Evolutionary conservation across 1,284 basidiomycete species (phyloP), one percentile per base, ranked within the genome.

Genomic region (Ganoderma boninense): DNA sequence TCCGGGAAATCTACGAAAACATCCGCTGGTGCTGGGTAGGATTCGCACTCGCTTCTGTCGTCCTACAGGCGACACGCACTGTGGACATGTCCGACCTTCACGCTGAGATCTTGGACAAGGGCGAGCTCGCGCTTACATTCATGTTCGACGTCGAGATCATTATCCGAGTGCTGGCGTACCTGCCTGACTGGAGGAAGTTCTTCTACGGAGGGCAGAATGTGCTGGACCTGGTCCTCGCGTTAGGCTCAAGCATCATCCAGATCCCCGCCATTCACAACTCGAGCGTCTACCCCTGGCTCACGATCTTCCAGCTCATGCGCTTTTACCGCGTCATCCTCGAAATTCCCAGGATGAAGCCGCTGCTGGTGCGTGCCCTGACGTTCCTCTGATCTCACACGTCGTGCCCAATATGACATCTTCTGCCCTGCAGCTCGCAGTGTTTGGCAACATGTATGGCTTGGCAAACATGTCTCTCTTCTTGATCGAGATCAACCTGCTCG

Each of bases 251-350:
- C 52, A 84, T 98, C 77, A 96, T 98, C 44, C 95, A 98, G 80
- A 92, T 98, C 54, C 97, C 97, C 0, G 85, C 79, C 14, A 92
- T 99, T 49, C 86, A 87, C 65, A 74, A 87, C 40, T 92, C 92
- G 7, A 69, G 74, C 3, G 86, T 91, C 3, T 98, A 98, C 77
- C 88, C 92, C 0, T 99, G 97, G 97, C 87, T 99, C 74, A 98
- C 96, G 2, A 88, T 95, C 54, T 95, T 99, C 77, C 95, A 97
- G 79, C 84, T 99, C 7, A 86, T 88, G 71, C 87, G 97, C 73
- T 99, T 98, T 84, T 99, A 99, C 81, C 88, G 97, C 1, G 95
- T 99, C 43, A 97, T 99, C 76, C 81, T 98, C 57, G 93, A 92
- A 59, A 88, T 97, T 18, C 96, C 96, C 1, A 86, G 95, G 67